These are phyloP conservation scores for Volutella citrinella DNA, from an alignment of 2,329 filamentous ascomycete species.

Conservation along the genomic window DNA sequence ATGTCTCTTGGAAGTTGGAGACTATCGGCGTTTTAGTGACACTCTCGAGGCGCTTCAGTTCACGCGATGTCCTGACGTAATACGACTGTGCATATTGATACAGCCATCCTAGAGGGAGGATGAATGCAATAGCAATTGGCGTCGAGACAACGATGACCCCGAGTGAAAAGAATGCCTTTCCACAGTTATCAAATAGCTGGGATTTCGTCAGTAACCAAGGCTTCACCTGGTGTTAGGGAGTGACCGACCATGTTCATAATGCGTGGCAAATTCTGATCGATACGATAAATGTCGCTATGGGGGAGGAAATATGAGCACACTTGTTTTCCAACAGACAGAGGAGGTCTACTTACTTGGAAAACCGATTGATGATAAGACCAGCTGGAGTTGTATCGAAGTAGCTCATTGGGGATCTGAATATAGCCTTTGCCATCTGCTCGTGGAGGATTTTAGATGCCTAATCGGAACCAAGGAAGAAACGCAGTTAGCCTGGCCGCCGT, in stretches of 20 bases:
- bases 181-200: slow-evolving; percentile 3
- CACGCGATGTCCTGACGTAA: slow-evolving; percentile 2
- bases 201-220: too few relatives aligned
- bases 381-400: slow-evolving; percentile 5
- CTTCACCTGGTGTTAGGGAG: too few relatives aligned
- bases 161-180: slow-evolving; percentile 2
- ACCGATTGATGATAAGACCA: slow-evolving; percentile 1
- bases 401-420: slow-evolving; percentile 3
- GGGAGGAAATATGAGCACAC: slow-evolving; percentile 1
- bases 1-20: slow-evolving; percentile 2
- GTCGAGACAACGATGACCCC: background rate
- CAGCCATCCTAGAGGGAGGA: slow-evolving; percentile 1
- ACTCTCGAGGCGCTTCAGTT: slow-evolving; percentile 3
- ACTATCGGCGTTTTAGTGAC: slow-evolving; percentile 2
- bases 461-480: too few relatives aligned
- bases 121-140: background rate
- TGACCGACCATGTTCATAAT: slow-evolving; percentile 4
- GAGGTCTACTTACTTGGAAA: slow-evolving; percentile 4
- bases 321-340: background rate
- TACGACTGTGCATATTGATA: slow-evolving; percentile 1
- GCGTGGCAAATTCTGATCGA: slow-evolving; percentile 4
- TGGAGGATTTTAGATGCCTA: slow-evolving; percentile 4
- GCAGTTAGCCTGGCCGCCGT: too few relatives aligned
- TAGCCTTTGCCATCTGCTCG: slow-evolving; percentile 3
- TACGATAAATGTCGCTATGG: slow-evolving; percentile 5